Evolutionary conservation across 306 rosid genomes (phyloP).

Genomic region (Carpinus viminea): DNA sequence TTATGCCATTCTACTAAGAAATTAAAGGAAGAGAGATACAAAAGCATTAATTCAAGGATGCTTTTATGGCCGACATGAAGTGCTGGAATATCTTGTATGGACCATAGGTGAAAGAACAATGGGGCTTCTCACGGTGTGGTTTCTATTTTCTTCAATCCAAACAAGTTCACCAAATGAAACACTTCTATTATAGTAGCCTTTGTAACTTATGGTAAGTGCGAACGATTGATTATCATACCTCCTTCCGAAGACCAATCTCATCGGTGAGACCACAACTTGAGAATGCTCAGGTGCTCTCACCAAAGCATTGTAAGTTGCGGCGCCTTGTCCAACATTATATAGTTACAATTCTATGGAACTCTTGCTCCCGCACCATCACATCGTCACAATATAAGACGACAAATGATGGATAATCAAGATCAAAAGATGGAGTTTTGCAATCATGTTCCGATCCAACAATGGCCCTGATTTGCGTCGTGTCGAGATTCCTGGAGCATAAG

Average conservation of each 20-base stretch:
- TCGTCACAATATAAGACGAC: neutral
- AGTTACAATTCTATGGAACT: neutral
- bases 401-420: conserved; percentile 1
- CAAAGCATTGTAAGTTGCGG: neutral
- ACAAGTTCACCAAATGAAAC: neutral
- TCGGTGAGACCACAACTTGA: neutral
- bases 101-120: neutral
- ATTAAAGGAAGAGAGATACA: no score
- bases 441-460: neutral
- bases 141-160: neutral
- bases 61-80: no score
- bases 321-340: conserved; percentile 4
- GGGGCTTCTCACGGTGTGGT: neutral
- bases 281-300: neutral
- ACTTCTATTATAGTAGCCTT: no score
- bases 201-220: no score
- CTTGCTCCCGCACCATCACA: no score
- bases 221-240: neutral
- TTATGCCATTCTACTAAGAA: no score
- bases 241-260: neutral
- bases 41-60: no score
- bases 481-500: conserved; percentile 10
- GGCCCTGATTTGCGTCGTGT: neutral
- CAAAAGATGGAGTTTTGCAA: no score
- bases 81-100: no score